Conservation (phyloP, 2,329 filamentous ascomycete species). For the Colletotrichum tofieldiae region DNA sequence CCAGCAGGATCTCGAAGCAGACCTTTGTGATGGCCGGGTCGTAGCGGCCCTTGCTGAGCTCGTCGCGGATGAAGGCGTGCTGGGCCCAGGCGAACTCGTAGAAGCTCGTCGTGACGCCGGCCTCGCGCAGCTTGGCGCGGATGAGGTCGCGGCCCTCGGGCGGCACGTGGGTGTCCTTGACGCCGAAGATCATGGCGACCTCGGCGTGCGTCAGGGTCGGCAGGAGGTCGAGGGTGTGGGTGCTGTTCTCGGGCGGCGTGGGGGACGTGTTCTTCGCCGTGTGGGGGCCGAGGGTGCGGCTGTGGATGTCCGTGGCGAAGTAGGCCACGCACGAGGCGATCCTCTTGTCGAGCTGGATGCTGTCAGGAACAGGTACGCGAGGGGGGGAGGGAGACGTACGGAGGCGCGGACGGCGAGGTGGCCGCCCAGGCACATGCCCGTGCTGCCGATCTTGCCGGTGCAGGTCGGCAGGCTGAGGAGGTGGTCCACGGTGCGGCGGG, state of each 20-base stretch:
- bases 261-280: slow-evolving; percentile 63
- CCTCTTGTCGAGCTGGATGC: slow-evolving; percentile 76
- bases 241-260: slow-evolving; percentile 55
- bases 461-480: slow-evolving; percentile 83
- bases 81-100: slow-evolving; percentile 96
- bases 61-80: slow-evolving; percentile 94
- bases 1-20: slow-evolving; percentile 91
- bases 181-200: slow-evolving; percentile 90
- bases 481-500: slow-evolving; percentile 76
- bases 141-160: slow-evolving; percentile 87
- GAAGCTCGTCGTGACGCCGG: slow-evolving; percentile 82
- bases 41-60: slow-evolving; percentile 93
- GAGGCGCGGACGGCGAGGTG: slow-evolving; percentile 80
- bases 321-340: slow-evolving; percentile 86
- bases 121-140: slow-evolving; percentile 83
- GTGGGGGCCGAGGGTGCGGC: slow-evolving; percentile 78
- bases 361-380: neutral
- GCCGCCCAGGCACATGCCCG: slow-evolving; percentile 94
- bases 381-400: slow-evolving; percentile 52
- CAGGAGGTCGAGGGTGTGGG: slow-evolving; percentile 69
- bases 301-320: slow-evolving; percentile 94
- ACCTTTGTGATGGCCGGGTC: slow-evolving; percentile 89
- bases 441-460: slow-evolving; percentile 82
- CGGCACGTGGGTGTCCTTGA: slow-evolving; percentile 92
- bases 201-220: slow-evolving; percentile 83